Base-by-base conservation (phyloP, 805 yeast genomes). In the Pichia cabralensis region DNA sequence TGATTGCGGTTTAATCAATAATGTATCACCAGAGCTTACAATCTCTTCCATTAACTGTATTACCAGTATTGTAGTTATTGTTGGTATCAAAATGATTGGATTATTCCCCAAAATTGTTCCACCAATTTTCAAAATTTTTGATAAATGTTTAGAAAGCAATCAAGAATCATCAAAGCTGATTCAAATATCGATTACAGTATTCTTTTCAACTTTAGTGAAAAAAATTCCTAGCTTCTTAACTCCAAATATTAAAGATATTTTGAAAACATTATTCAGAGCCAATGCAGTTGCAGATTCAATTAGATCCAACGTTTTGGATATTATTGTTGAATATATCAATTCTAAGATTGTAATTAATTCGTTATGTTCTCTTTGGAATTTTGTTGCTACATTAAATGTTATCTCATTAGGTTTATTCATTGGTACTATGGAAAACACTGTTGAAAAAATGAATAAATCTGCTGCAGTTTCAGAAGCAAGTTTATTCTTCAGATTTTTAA, bases 41-140 rank as follows among this genome's bases (percentile, higher is more conserved):
- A 71, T 92, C 23, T 71, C 95, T 1, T 73, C 95, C 1, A 64
- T 85, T 38, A 72, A 78, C 45, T 76, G 80, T 39, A 71, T 84
- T 41, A 74, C 83, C 37, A 74, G 76, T 44, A 61, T 85, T 36
- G 71, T 84, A 35, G 73, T 76, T 34, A 70, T 76, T 17, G 57
- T 88, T 30, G 98, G 98, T 34, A 88, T 94, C 14, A 82, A 85
- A 50, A 67, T 79, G 42, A 79, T 92, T 51, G 88, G 94, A 6
- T 72, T 68, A 50, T 82, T 86, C 65, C 84, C 96, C 22, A 79
- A 77, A 55, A 77, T 88, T 50, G 72, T 92, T 41, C 84, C 86
- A 12, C 83, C 85, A 11, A 64, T 82, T 9, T 64, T 85, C 35
- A 60, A 62, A 19, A 67, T 83, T 25, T 80, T 82, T 60, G 64